These are phyloP conservation scores for Conoideocrella luteorostrata DNA, from an alignment of 2,329 filamentous ascomycete species.

Conservation along the genomic window DNA sequence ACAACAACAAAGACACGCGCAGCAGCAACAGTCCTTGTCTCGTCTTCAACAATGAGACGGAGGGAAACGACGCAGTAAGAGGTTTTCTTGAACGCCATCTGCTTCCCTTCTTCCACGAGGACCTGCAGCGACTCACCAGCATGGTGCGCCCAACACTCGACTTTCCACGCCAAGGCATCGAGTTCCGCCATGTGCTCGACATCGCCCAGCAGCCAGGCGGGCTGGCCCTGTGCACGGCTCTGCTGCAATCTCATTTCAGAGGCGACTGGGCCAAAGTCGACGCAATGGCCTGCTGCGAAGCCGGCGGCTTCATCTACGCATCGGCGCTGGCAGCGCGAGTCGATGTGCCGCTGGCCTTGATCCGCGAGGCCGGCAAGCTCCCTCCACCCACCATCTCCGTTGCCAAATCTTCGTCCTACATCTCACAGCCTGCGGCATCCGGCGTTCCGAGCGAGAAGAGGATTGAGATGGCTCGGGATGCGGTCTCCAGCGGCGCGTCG, in stretches of 20 bases:
- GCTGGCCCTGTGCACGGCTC: slow-evolving; percentile 41
- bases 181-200: slow-evolving; percentile 53
- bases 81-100: slow-evolving; percentile 36
- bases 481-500: slow-evolving; percentile 29
- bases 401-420: slow-evolving; percentile 41
- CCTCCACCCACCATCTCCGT: slow-evolving; percentile 48
- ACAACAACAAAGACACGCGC: not conserved
- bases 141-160: slow-evolving; percentile 44
- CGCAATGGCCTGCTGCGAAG: slow-evolving; percentile 47
- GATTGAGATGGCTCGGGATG: slow-evolving; percentile 44
- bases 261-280: slow-evolving; percentile 41
- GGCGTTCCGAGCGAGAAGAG: slow-evolving; percentile 20
- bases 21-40: slow-evolving; percentile 33
- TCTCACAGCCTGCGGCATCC: slow-evolving; percentile 39
- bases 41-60: slow-evolving; percentile 43
- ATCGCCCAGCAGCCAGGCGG: slow-evolving; percentile 47
- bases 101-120: slow-evolving; percentile 14
- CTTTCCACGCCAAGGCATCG: slow-evolving; percentile 44
- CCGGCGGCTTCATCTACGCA: slow-evolving; percentile 51
- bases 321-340: slow-evolving; percentile 39
- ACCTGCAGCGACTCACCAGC: slow-evolving; percentile 36
- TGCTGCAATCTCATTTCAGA: slow-evolving; percentile 40
- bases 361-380: slow-evolving; percentile 53
- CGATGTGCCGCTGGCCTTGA: slow-evolving; percentile 37
- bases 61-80: slow-evolving; percentile 30